phyloP scores from a whole-genome alignment of 2,329 filamentous ascomycete species.

The Talaromyces sp. region DNA sequence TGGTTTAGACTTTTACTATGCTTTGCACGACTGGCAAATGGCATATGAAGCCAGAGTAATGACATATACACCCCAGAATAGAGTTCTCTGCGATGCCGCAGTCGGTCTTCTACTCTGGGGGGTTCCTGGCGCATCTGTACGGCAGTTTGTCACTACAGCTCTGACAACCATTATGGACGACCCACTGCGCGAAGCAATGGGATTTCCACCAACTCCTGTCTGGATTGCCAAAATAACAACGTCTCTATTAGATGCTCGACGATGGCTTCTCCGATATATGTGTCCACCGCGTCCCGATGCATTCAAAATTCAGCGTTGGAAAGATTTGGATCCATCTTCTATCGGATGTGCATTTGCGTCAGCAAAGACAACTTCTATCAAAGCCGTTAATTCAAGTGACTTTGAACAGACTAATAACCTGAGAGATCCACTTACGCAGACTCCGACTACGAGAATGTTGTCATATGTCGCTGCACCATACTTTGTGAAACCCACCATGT shows the following conservation, averaged over 20 bases:
- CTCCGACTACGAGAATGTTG: neutral
- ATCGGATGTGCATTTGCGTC: neutral
- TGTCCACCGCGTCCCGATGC: conserved; percentile 48
- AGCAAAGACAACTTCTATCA: neutral
- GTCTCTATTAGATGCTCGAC: conserved; percentile 47
- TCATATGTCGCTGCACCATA: conserved; percentile 50
- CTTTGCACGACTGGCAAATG: conserved; percentile 38
- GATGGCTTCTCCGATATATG: conserved; percentile 53
- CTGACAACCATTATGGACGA: conserved; percentile 59
- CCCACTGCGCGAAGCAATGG: conserved; percentile 58
- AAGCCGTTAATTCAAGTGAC: neutral
- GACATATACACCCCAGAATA: conserved; percentile 47
- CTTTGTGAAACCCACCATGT: conserved; percentile 55
- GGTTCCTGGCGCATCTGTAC: conserved; percentile 39
- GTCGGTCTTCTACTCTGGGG: conserved; percentile 56
- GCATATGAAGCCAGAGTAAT: conserved; percentile 56
- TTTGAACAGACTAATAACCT: neutral
- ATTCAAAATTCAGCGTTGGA: neutral
- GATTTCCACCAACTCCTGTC: conserved; percentile 43
- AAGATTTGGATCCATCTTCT: neutral
- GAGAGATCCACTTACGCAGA: neutral
- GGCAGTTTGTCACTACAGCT: conserved; percentile 45
- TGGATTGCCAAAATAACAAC: conserved; percentile 37
- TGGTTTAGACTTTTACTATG: conserved; percentile 46
- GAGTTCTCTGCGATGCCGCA: conserved; percentile 52